Percentiles rank a stretch among this genome's conserved stretches.
Conservation (phyloP, 352 stramenopile genomes). For the Aphanomyces astaci region DNA sequence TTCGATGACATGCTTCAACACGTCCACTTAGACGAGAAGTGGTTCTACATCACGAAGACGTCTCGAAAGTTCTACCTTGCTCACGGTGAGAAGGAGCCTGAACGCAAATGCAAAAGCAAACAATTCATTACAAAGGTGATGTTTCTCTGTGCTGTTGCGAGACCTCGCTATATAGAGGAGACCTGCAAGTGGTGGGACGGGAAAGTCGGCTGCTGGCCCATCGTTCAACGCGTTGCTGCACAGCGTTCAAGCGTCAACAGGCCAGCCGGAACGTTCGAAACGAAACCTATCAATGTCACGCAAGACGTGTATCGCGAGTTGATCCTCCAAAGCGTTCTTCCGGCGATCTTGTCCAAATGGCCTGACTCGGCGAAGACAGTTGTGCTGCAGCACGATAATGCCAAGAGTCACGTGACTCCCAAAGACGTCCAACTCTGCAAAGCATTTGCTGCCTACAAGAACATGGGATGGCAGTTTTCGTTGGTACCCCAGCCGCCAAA, state of each 20-base stretch:
- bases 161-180: constrained; percentile 35
- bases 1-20: neutral
- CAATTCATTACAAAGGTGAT: constrained; percentile 32
- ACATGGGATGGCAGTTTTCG: neutral
- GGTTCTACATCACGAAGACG: constrained; percentile 33
- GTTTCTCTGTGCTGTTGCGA: constrained; percentile 37
- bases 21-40: constrained; percentile 27
- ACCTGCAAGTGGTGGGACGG: constrained; percentile 35
- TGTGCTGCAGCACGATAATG: neutral
- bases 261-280: constrained; percentile 15
- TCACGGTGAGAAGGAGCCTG: constrained; percentile 10
- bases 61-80: constrained; percentile 28
- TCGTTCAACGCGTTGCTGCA: constrained; percentile 24
- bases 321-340: neutral
- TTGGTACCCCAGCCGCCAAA: neutral
- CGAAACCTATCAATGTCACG: neutral
- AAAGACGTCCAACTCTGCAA: neutral
- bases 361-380: neutral
- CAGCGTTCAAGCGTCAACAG: constrained; percentile 25
- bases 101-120: constrained; percentile 21
- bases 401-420: neutral
- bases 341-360: neutral
- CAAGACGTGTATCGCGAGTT: neutral
- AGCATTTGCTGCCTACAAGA: neutral
- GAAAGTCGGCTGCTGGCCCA: constrained; percentile 39